A percentile compares a stretch with the other conserved stretches of the same genome.
Evolutionary conservation across 441 rosid genomes (phyloP).

Genomic region (Flueggea neowawraea): DNA sequence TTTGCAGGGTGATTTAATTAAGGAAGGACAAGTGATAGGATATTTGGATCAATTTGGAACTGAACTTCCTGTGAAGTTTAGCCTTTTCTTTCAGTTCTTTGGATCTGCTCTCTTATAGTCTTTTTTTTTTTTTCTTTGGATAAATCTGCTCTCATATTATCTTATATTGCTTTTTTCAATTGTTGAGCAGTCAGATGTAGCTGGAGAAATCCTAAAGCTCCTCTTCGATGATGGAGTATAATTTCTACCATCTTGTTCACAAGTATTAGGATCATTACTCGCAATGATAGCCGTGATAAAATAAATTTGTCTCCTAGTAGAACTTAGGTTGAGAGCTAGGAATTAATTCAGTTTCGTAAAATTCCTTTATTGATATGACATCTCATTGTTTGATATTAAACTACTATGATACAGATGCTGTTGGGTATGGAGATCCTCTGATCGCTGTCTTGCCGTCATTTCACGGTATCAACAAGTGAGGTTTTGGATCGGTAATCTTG

Average conservation of each 20-base stretch:
- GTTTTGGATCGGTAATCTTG: too few relatives aligned
- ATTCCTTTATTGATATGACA: too few relatives aligned
- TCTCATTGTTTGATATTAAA: neutral
- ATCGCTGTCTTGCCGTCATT: conserved; percentile 89
- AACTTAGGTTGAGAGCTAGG: too few relatives aligned
- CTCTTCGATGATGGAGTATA: conserved; percentile 81
- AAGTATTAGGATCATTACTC: neutral
- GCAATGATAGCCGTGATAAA: too few relatives aligned
- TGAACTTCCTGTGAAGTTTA: conserved; percentile 84
- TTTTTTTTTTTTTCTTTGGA: conserved; percentile 11
- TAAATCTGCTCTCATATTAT: conserved; percentile 8
- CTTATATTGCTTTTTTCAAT: conserved; percentile 13
- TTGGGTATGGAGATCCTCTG: conserved; percentile 87
- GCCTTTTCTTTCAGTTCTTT: conserved; percentile 16
- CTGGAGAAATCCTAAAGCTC: conserved; percentile 85
- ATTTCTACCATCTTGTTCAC: conserved; percentile 5
- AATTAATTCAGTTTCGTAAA: too few relatives aligned
- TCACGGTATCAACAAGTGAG: conserved; percentile 49
- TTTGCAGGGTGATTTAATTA: conserved; percentile 73
- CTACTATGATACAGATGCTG: conserved; percentile 47
- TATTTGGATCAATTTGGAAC: conserved; percentile 77
- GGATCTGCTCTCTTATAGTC: conserved; percentile 17
- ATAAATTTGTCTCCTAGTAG: too few relatives aligned
- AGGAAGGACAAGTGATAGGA: conserved; percentile 90
- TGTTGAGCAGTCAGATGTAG: conserved; percentile 80